Evolutionary conservation across 805 yeast genomes (phyloP), one percentile per base, ranked within the genome.

Genomic region (Cyberlindnera euphorbiiphila): DNA sequence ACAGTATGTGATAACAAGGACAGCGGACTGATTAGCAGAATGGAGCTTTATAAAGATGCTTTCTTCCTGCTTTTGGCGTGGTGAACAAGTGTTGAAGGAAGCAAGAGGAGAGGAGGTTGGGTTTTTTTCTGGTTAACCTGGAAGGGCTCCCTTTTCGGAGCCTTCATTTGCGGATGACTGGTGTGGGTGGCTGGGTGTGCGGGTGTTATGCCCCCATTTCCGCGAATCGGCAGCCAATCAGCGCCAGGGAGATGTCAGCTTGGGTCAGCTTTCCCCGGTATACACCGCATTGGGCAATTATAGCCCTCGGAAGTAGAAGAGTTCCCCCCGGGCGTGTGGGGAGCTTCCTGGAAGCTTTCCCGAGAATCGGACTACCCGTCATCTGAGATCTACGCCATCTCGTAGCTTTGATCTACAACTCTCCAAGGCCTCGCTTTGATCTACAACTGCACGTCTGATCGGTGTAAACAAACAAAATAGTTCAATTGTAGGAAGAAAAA

Each of bases 181-280:
- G n/a, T n/a, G 17, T 7, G 11, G 9, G 14, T 16, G 6, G 15
- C 8, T 16, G 6, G 34, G 16, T 38, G 42, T 32, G 14, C 37
- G 34, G 42, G 42, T 32, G 42, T 37, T 32, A 16, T 27, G 20
- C 29, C 4, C 29, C 21, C 4, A 22, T 17, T 33, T 33, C 25
- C 12, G 14, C 18, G 11, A 15, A 9, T 9, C 6, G 3, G 3
- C 29, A 24, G 29, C 41, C 41, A 32, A 37, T 37, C 36, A 23
- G 12, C 11, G 16, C 11, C 15, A n/a, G n/a, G 22, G 19, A 21
- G 16, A 37, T 20, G 41, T 37, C 36, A 37, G 35, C 41, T 16
- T 6, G n/a, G 20, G 33, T 27, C 40, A 25, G 35, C 16, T 9
- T 14, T n/a, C n/a, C 9, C 26, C 30, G 26, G 29, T 24, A 17